Percentiles rank a stretch among this genome's conserved stretches.
Conservation (phyloP, 1,139 yeast species). For the Candida tetrigidarum region DNA sequence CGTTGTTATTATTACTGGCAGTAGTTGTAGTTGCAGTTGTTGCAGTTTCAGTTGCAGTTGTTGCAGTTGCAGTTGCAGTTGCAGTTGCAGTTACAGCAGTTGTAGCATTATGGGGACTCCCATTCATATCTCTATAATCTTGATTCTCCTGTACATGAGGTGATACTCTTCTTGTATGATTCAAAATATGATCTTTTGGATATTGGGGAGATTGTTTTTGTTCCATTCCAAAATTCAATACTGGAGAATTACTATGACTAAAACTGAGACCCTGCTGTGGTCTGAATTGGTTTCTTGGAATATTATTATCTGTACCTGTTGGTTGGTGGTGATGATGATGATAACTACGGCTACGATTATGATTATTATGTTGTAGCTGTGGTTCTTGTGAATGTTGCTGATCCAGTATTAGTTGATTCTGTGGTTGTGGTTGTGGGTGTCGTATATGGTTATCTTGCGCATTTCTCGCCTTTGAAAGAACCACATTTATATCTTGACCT, state of each 20-base stretch:
- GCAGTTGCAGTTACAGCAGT: too few species aligned
- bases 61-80: too few species aligned
- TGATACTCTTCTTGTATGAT: slow-evolving; percentile 4
- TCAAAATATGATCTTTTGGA: slow-evolving; percentile 2
- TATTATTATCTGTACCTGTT: slow-evolving; percentile 6
- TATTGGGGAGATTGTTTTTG: slow-evolving; percentile 10
- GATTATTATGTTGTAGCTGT: neutral
- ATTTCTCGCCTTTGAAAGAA: neutral
- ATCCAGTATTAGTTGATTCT: neutral
- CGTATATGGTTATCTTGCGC: neutral
- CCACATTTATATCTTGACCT: too few species aligned
- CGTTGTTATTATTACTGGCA: too few species aligned
- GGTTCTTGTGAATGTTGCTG: neutral
- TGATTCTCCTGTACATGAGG: slow-evolving; percentile 1
- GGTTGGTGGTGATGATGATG: slow-evolving; percentile 8
- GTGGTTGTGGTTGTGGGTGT: slow-evolving; percentile 9
- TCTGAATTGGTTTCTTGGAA: slow-evolving; percentile 31
- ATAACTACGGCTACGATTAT: neutral
- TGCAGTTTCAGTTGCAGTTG: too few species aligned
- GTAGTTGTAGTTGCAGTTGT: too few species aligned
- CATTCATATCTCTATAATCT: too few species aligned
- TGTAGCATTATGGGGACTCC: too few species aligned
- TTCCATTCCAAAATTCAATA: slow-evolving; percentile 11
- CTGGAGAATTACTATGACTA: slow-evolving; percentile 9
- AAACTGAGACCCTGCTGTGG: slow-evolving; percentile 36